Base-by-base conservation (phyloP, 108 stramenopile genomes). In the Cyclotella sp. region DNA sequence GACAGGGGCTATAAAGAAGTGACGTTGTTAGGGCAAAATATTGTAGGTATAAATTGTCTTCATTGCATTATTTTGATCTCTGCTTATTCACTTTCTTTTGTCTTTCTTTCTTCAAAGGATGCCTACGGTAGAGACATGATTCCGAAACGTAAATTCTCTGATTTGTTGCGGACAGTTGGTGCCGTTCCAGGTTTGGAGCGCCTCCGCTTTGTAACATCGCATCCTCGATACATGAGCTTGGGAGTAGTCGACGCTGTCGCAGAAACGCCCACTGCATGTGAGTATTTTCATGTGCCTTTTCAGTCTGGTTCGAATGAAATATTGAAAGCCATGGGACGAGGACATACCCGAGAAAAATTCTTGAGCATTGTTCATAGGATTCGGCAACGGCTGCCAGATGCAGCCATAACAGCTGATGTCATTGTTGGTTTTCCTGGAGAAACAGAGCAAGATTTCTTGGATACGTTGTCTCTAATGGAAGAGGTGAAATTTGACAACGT, bases 401-500 rank as follows among this genome's bases (percentile, higher is more conserved):
- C 98, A n/a, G 86, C 96, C 4, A 97, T 99, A 39, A 92, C 92
- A 1, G 93, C 91, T 15, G 97, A 98, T 75, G 87, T 90, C 0
- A 97, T 98, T 63, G 96, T 96, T 10, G 97, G 98, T 19, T 98
- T 98, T 74, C 97, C 98, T 22, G 98, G 98, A 19, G 98, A 99
- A 83, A 98, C 98, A 1, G 97, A 99, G 58, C 94, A 96, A 78
- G 87, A 96, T 26, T 99, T 99, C 81, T 84, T 96, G 84, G 86
- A 89, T 54, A 97, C 97, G 28, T 73, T 99, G 11, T 70, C 85
- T 30, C 82, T 99, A 21, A 98, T 99, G 98, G 90, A 96, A 65
- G 73, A 89, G 70, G 96, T 97, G 13, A 75, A 79, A 27, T 96
- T 96, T 67, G 95, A 96, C 63, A 86, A 63, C 59, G 89, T 93